Percentiles rank a stretch among this genome's conserved stretches.
phyloP scores from a whole-genome alignment of 352 stramenopile genomes.

The Globisporangium alternatum region DNA sequence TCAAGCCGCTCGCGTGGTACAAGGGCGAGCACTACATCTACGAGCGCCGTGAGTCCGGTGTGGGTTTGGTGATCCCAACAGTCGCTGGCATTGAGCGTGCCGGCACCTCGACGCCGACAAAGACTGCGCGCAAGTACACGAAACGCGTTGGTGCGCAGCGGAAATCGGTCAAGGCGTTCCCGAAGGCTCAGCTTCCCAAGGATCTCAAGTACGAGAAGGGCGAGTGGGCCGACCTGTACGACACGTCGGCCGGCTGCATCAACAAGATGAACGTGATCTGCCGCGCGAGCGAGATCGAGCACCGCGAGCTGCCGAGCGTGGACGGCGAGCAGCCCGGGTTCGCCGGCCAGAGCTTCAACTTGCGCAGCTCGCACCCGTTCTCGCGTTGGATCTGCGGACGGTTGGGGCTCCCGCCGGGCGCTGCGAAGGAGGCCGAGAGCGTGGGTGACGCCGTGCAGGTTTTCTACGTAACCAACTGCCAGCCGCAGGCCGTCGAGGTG shows the following conservation, averaged over 20 bases:
- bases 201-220: constrained; percentile 49
- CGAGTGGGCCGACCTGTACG: constrained; percentile 76
- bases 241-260: constrained; percentile 45
- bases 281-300: constrained; percentile 64
- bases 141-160: constrained; percentile 22
- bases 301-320: constrained; percentile 64
- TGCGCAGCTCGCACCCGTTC: constrained; percentile 61
- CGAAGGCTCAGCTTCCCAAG: constrained; percentile 45
- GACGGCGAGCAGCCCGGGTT: constrained; percentile 51
- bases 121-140: constrained; percentile 33
- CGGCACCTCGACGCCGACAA: constrained; percentile 53
- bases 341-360: constrained; percentile 88
- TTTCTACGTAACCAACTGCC: constrained; percentile 91
- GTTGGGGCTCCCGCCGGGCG: constrained; percentile 88
- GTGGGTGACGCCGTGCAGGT: constrained; percentile 93
- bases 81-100: constrained; percentile 68
- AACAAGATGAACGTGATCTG: constrained; percentile 85
- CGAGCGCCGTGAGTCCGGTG: constrained; percentile 75
- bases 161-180: constrained; percentile 38
- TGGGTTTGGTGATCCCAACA: constrained; percentile 78
- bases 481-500: constrained; percentile 80
- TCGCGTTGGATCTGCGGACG: constrained; percentile 90
- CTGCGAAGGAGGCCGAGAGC: constrained; percentile 95
- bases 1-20: constrained; percentile 87
- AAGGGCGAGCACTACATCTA: constrained; percentile 87